Evolutionary conservation across 805 yeast genomes (phyloP).

Genomic region (Zygosaccharomyces gambellarensis): DNA sequence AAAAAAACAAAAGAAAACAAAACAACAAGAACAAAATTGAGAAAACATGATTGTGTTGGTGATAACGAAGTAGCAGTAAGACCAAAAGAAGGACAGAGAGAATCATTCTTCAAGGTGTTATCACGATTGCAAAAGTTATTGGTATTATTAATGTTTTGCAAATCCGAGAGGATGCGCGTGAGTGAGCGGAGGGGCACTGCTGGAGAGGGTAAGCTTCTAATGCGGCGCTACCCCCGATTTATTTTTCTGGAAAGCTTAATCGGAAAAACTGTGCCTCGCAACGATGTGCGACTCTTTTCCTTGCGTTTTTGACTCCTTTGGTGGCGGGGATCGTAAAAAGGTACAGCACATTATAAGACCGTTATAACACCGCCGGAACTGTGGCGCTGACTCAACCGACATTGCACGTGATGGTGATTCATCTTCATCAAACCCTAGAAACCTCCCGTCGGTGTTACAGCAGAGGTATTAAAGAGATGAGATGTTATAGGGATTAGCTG

Average conservation of each 20-base stretch:
- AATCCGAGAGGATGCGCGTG: not conserved
- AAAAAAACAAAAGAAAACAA: not conserved
- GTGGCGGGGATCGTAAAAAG: no score
- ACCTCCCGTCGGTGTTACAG: not conserved
- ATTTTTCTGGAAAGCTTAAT: no score
- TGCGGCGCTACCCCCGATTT: not conserved
- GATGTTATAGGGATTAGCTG: not conserved
- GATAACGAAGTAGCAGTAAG: not conserved
- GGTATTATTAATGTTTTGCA: not conserved
- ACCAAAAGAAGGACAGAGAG: not conserved
- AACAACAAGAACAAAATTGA: no score
- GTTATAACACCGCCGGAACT: not conserved
- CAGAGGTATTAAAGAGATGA: not conserved
- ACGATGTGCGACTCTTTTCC: no score
- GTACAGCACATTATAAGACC: not conserved
- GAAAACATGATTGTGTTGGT: no score
- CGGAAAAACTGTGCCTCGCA: not conserved
- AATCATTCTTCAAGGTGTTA: not conserved
- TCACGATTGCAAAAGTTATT: not conserved
- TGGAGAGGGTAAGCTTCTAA: not conserved
- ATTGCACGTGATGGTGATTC: not conserved
- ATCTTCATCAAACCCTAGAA: not conserved
- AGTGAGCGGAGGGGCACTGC: not conserved
- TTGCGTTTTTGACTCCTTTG: no score
- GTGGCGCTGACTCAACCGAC: not conserved